Evolutionary conservation across 129 eudicot species (phyloP).

Genomic region (Mikania micrantha): DNA sequence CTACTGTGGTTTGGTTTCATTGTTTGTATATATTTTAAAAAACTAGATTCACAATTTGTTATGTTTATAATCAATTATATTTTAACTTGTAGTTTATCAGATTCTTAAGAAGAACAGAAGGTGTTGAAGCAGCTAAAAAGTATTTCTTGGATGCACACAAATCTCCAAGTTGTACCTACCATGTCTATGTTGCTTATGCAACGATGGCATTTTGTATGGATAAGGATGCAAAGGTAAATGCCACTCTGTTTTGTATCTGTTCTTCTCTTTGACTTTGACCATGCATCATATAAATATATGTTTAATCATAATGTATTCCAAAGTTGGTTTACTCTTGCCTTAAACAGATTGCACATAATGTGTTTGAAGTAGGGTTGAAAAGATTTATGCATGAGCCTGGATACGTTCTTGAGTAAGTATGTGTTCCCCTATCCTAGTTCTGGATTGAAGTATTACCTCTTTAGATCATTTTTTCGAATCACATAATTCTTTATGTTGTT

Average conservation of each 20-base stretch:
- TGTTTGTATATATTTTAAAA: background rate
- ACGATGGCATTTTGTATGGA: constrained; percentile 92
- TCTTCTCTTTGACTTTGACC: background rate
- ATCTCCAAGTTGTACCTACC: constrained; percentile 90
- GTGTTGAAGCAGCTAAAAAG: constrained; percentile 93
- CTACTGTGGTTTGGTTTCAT: background rate
- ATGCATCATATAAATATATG: background rate
- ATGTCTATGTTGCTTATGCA: constrained; percentile 97
- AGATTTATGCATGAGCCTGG: constrained; percentile 96
- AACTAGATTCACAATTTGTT: background rate
- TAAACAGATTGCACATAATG: constrained; percentile 79
- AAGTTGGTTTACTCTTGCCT: constrained; percentile 7
- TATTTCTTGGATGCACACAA: constrained; percentile 81
- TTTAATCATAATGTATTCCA: background rate
- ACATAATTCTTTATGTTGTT: constrained; percentile 6
- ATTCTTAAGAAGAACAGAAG: constrained; percentile 96
- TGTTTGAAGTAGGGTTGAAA: constrained; percentile 92
- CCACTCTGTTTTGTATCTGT: background rate
- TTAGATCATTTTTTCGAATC: constrained; percentile 2
- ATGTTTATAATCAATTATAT: background rate
- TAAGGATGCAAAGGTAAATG: constrained; percentile 86
- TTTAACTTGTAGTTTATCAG: constrained; percentile 59
- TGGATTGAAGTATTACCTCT: background rate
- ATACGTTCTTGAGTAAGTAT: constrained; percentile 92
- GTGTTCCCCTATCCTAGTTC: background rate